phyloP scores from a whole-genome alignment of 2,329 filamentous ascomycete genomes.

The Alternaria arbusti region DNA sequence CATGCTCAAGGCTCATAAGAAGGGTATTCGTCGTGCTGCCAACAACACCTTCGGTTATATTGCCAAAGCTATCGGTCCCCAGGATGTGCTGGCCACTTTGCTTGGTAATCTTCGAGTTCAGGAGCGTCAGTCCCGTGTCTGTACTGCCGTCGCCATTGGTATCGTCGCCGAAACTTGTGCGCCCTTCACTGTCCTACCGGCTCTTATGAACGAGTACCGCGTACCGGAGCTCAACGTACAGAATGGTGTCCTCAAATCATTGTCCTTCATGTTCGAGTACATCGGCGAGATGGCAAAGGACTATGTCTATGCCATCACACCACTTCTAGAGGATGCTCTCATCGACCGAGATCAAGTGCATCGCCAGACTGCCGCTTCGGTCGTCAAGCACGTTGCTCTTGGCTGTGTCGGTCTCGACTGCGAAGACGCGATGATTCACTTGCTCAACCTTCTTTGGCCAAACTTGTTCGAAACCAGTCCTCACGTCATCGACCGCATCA shows the following conservation, averaged over 20 bases:
- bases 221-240: constrained; percentile 98
- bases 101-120: constrained; percentile 97
- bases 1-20: constrained; percentile 99
- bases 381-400: constrained; percentile 96
- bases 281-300: constrained; percentile 99
- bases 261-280: constrained; percentile 98
- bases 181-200: constrained; percentile 97
- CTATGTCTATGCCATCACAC: constrained; percentile 97
- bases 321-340: constrained; percentile 92
- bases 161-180: constrained; percentile 99
- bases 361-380: constrained; percentile 91
- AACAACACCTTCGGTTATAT: constrained; percentile 99
- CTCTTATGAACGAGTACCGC: constrained; percentile 98
- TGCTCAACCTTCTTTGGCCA: constrained; percentile 94
- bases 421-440: constrained; percentile 97
- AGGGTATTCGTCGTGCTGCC: constrained; percentile 95
- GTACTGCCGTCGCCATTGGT: constrained; percentile 96
- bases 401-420: constrained; percentile 97
- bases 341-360: constrained; percentile 99
- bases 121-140: constrained; percentile 96
- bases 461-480: constrained; percentile 98
- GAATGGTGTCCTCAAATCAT: constrained; percentile 95
- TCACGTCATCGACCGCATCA: constrained; percentile 96
- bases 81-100: constrained; percentile 93
- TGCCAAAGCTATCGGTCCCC: constrained; percentile 96